A percentile compares a stretch with the other conserved stretches of the same genome.
phyloP scores from a whole-genome alignment of 345 rosid genomes.

The Schrenkiella parvula region DNA sequence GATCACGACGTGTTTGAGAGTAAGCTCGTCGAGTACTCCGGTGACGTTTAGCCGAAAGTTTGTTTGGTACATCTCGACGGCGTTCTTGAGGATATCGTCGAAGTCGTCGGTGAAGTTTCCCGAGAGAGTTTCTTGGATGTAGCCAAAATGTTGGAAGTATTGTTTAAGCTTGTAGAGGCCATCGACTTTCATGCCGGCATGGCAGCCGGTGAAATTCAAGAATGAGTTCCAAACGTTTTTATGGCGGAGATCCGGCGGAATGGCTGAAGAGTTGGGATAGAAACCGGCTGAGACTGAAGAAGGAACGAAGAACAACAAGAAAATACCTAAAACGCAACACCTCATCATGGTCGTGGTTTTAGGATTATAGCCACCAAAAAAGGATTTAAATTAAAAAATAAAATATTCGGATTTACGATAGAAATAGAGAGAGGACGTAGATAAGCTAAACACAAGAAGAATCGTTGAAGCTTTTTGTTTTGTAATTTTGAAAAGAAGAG shows the following conservation, averaged over 20 bases:
- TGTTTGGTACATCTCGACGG: slow-evolving; percentile 62
- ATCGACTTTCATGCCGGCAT: slow-evolving; percentile 15
- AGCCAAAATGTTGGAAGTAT: slow-evolving; percentile 34
- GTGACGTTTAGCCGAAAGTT: slow-evolving; percentile 70
- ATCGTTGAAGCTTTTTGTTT: background rate
- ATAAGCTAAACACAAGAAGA: background rate
- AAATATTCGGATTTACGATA: too few relatives aligned
- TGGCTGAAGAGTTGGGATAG: slow-evolving; percentile 16
- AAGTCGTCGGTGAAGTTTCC: slow-evolving; percentile 64
- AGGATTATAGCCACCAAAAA: background rate
- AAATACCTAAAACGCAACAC: slow-evolving; percentile 9
- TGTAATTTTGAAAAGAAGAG: background rate
- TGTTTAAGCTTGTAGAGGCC: slow-evolving; percentile 30
- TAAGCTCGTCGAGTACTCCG: slow-evolving; percentile 63
- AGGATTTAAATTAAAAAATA: too few relatives aligned
- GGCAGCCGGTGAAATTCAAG: slow-evolving; percentile 31
- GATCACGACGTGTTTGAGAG: slow-evolving; percentile 47
- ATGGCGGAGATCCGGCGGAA: slow-evolving; percentile 22
- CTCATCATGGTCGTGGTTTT: background rate
- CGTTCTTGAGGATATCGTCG: slow-evolving; percentile 55
- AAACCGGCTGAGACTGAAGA: slow-evolving; percentile 28
- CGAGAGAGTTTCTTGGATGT: slow-evolving; percentile 18
- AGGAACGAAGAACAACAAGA: slow-evolving; percentile 3
- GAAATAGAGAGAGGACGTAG: background rate
- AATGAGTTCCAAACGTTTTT: slow-evolving; percentile 27